Evolutionary conservation across 768 basidiomycete genomes (phyloP).

Genomic region (Tylopilus subfusipes): DNA sequence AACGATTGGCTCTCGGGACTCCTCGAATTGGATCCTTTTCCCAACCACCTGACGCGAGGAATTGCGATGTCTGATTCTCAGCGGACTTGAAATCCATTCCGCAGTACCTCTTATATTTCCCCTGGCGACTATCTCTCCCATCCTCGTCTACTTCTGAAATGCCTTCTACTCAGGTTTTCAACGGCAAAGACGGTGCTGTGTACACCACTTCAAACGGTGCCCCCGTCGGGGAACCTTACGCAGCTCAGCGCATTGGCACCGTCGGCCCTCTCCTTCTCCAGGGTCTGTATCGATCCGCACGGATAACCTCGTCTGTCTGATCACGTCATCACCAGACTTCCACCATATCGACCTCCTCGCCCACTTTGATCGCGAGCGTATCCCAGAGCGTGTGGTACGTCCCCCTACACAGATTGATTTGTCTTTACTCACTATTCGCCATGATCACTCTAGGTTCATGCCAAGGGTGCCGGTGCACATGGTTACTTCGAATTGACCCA

Average conservation of each 20-base stretch:
- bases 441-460: slow-evolving; percentile 62
- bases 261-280: slow-evolving; percentile 86
- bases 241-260: slow-evolving; percentile 68
- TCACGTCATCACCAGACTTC: slow-evolving; percentile 54
- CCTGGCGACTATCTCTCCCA: background rate
- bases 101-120: slow-evolving; percentile 11
- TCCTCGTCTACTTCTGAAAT: slow-evolving; percentile 34
- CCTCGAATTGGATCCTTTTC: background rate
- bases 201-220: slow-evolving; percentile 90
- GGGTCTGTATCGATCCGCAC: slow-evolving; percentile 43
- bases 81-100: slow-evolving; percentile 25
- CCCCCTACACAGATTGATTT: background rate
- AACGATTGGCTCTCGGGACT: background rate
- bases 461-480: slow-evolving; percentile 90
- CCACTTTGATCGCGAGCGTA: slow-evolving; percentile 93
- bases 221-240: slow-evolving; percentile 72
- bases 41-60: slow-evolving; percentile 3
- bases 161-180: slow-evolving; percentile 61
- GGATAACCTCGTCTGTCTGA: slow-evolving; percentile 11
- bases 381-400: slow-evolving; percentile 88
- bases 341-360: slow-evolving; percentile 86
- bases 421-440: slow-evolving; percentile 19
- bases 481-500: slow-evolving; percentile 92
- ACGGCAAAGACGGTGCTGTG: slow-evolving; percentile 50
- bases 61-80: slow-evolving; percentile 11